Percentiles rank a stretch among this genome's conserved stretches.
phyloP scores from a whole-genome alignment of 2,329 filamentous ascomycete genomes.

The Geosmithia putterillii region DNA sequence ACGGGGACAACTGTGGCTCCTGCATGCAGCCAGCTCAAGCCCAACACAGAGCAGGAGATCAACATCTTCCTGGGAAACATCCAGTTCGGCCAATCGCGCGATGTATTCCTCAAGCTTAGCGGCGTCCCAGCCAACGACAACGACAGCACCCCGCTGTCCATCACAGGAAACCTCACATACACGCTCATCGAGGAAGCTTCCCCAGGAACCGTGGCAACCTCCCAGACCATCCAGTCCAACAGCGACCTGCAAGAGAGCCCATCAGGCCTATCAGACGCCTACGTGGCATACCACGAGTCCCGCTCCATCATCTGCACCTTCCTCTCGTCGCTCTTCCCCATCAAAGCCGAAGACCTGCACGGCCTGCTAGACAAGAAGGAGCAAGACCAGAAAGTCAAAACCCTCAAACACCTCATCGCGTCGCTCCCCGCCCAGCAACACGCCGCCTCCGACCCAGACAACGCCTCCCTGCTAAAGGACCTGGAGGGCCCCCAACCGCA shows the following conservation, averaged over 20 bases:
- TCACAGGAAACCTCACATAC: conserved; percentile 15
- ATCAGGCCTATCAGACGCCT: conserved; percentile 13
- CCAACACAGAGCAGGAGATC: conserved; percentile 12
- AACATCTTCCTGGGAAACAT: conserved; percentile 35
- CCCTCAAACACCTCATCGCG: conserved; percentile 16
- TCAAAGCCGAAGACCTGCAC: conserved; percentile 24
- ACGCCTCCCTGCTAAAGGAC: conserved; percentile 35
- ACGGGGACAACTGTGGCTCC: conserved; percentile 24
- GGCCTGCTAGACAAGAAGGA: neutral
- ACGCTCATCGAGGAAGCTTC: conserved; percentile 17
- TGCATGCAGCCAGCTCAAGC: conserved; percentile 9
- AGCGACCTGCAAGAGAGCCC: conserved; percentile 7
- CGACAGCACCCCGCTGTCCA: neutral
- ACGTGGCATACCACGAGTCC: conserved; percentile 38
- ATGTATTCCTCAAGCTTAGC: conserved; percentile 32
- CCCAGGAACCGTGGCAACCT: neutral
- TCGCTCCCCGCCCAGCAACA: conserved; percentile 20
- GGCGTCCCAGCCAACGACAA: conserved; percentile 7
- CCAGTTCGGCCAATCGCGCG: conserved; percentile 48
- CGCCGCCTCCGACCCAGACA: conserved; percentile 19
- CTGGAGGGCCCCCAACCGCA: conserved; percentile 26
- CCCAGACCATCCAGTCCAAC: neutral
- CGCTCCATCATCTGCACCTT: conserved; percentile 37
- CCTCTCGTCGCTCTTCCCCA: conserved; percentile 29
- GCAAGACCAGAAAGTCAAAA: conserved; percentile 3